These are phyloP conservation scores for Ceratocystis papillata DNA, from an alignment of 2,329 filamentous ascomycete species.

Conservation along the genomic window DNA sequence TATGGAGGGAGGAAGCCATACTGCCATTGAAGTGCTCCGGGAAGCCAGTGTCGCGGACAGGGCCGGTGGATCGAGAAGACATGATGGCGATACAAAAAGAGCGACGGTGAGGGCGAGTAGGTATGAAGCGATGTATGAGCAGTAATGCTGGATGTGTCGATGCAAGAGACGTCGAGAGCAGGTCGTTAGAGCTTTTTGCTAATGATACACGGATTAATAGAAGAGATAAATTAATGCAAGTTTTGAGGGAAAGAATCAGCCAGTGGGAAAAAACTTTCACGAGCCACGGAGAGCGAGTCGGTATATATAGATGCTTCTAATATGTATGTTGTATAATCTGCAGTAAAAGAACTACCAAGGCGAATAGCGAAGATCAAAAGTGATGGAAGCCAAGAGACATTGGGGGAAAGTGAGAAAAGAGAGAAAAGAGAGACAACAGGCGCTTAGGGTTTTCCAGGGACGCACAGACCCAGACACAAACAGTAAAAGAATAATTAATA, in stretches of 20 bases:
- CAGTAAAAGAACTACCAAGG: neutral
- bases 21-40: constrained; percentile 41
- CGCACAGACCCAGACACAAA: neutral
- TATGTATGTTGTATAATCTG: too few relatives aligned
- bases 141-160: too few relatives aligned
- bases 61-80: constrained; percentile 25
- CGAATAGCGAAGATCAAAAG: neutral
- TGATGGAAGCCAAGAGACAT: constrained; percentile 12
- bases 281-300: neutral
- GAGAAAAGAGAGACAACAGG: neutral
- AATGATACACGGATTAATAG: too few relatives aligned
- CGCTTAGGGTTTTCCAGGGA: constrained; percentile 2
- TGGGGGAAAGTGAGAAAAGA: neutral
- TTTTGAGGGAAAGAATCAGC: too few relatives aligned
- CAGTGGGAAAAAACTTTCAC: too few relatives aligned
- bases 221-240: too few relatives aligned
- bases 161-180: too few relatives aligned
- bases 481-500: neutral
- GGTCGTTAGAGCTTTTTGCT: too few relatives aligned
- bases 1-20: constrained; percentile 29
- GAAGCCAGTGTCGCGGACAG: constrained; percentile 40
- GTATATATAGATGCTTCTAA: neutral
- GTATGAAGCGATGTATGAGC: neutral
- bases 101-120: neutral
- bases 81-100: constrained; percentile 24